Percentiles rank a stretch among this genome's conserved stretches.
Evolutionary conservation across 2,329 filamentous ascomycete genomes (phyloP).

Genomic region (Botrytis sinoallii): DNA sequence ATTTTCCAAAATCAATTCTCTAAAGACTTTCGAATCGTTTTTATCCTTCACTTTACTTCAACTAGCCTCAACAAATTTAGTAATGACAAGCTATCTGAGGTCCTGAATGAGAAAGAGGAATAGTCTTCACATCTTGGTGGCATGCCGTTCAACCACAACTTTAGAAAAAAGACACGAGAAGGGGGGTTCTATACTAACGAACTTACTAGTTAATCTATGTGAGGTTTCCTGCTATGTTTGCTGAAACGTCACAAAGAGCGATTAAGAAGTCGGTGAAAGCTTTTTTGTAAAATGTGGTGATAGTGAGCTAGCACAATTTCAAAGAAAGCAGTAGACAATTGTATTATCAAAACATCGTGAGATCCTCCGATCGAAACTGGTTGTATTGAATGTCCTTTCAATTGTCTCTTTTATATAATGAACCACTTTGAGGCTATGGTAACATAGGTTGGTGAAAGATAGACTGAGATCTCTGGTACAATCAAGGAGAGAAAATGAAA

Average conservation of each 20-base stretch:
- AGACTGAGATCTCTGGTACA: not conserved
- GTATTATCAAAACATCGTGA: not conserved
- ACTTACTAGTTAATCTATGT: not conserved
- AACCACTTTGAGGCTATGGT: not conserved
- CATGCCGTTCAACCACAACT: not conserved
- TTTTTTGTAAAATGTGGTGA: not conserved
- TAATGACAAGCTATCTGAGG: not conserved
- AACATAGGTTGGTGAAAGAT: not conserved
- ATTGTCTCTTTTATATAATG: not conserved
- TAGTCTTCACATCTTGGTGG: not conserved
- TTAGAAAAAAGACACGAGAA: not conserved
- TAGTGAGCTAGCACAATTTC: not conserved
- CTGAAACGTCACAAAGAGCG: not conserved
- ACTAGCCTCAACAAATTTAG: not conserved
- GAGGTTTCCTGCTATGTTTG: too few relatives aligned
- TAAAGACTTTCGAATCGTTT: not conserved
- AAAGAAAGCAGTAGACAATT: not conserved
- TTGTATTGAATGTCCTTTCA: not conserved
- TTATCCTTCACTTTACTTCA: not conserved
- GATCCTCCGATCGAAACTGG: too few relatives aligned
- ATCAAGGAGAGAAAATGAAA: not conserved
- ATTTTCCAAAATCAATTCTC: not conserved
- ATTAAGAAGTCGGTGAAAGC: not conserved
- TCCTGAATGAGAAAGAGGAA: not conserved
- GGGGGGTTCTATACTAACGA: not conserved